These are phyloP conservation scores for Moesziomyces antarcticus DNA, from an alignment of 1,284 basidiomycete genomes.

Conservation along the genomic window DNA sequence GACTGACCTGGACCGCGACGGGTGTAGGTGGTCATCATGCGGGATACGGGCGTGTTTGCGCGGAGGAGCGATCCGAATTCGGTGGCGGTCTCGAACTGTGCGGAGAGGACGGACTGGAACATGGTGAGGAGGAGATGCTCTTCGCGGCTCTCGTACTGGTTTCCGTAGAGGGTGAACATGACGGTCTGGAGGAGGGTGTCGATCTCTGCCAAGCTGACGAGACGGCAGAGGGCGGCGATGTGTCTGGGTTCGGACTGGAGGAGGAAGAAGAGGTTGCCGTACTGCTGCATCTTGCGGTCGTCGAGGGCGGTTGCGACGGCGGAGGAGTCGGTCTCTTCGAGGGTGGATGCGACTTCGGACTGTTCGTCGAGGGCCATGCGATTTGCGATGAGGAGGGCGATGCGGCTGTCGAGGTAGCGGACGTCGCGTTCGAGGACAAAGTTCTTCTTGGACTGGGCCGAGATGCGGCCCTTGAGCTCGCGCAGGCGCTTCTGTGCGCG, in stretches of 20 bases:
- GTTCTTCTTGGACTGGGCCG: constrained; percentile 98
- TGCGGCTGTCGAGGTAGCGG: constrained; percentile 95
- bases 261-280: constrained; percentile 98
- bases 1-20: constrained; percentile 96
- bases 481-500: constrained; percentile 93
- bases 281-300: constrained; percentile 90
- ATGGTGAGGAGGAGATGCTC: constrained; percentile 98
- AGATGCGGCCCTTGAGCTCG: constrained; percentile 96
- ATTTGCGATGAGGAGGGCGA: constrained; percentile 97
- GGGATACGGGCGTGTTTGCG: constrained; percentile 97
- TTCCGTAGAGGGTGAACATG: constrained; percentile 99
- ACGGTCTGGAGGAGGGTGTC: constrained; percentile 99
- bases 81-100: constrained; percentile 97
- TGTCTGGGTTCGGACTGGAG: constrained; percentile 97
- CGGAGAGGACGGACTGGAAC: constrained; percentile 96
- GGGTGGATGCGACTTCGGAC: constrained; percentile 69
- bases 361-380: constrained; percentile 96
- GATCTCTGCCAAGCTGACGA: constrained; percentile 94
- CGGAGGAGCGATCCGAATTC: constrained; percentile 97
- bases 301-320: constrained; percentile 73
- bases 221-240: constrained; percentile 93
- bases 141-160: constrained; percentile 98
- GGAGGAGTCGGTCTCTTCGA: constrained; percentile 88
- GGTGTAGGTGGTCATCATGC: constrained; percentile 99
- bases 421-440: constrained; percentile 98